Percentiles rank a stretch among this genome's conserved stretches.
These are phyloP conservation scores for Aspergillus uvarum DNA, from an alignment of 2,329 filamentous ascomycete species.

Conservation along the genomic window DNA sequence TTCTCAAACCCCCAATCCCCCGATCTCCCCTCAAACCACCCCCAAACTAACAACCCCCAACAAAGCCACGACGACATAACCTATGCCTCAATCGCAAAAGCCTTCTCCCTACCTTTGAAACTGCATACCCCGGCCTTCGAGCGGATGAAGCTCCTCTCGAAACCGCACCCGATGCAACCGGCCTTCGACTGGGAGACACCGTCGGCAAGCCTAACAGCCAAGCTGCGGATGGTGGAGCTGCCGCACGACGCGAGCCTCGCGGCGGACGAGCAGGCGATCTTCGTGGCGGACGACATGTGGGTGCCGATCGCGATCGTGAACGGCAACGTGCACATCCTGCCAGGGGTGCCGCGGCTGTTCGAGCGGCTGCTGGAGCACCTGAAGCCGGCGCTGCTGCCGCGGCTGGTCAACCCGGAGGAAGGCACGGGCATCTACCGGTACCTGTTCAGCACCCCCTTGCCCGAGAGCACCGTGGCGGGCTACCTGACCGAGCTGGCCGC, in stretches of 20 bases:
- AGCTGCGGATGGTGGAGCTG: constrained; percentile 85
- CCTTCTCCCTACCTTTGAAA: constrained; percentile 73
- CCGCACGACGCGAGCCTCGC: constrained; percentile 70
- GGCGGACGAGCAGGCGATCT: constrained; percentile 71
- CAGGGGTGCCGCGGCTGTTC: constrained; percentile 84
- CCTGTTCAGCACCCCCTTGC: constrained; percentile 80
- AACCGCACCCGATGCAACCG: constrained; percentile 68
- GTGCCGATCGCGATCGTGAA: constrained; percentile 88
- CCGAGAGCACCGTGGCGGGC: constrained; percentile 80
- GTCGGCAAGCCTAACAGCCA: constrained; percentile 73
- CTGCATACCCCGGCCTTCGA: constrained; percentile 75
- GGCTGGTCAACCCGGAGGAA: constrained; percentile 69
- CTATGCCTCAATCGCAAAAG: constrained; percentile 89
- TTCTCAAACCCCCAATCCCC: too few relatives aligned
- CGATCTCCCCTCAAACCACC: background rate
- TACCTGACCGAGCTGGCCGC: constrained; percentile 79
- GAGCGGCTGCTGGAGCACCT: constrained; percentile 74
- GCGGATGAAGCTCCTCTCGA: constrained; percentile 80
- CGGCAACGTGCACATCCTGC: constrained; percentile 88
- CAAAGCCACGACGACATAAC: constrained; percentile 93
- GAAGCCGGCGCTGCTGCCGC: constrained; percentile 67
- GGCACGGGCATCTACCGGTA: constrained; percentile 77
- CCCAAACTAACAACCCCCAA: background rate
- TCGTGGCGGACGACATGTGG: constrained; percentile 80
- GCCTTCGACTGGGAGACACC: constrained; percentile 83